These are phyloP conservation scores for Secale cereale DNA, from an alignment of 176 grass and related monocot genomes.

Conservation along the genomic window DNA sequence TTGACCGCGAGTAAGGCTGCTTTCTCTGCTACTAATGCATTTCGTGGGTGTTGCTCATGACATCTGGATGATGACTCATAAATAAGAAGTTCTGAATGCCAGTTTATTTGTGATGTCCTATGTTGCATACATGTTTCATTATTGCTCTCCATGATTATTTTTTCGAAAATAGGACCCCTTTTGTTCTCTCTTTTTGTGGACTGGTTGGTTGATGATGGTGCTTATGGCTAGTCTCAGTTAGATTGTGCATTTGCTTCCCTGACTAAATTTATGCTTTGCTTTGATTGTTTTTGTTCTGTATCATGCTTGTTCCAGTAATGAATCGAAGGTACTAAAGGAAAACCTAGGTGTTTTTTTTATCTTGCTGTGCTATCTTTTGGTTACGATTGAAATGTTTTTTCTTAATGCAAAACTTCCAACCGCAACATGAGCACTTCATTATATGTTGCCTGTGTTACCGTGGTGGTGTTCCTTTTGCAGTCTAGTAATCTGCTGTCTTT, in stretches of 20 bases:
- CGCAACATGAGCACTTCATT: neutral
- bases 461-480: slow-evolving; percentile 1
- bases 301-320: neutral
- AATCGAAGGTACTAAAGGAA: neutral
- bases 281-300: slow-evolving; percentile 12
- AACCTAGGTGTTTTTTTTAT: slow-evolving; percentile 31
- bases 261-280: neutral
- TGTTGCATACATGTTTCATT: neutral
- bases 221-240: slow-evolving; percentile 13
- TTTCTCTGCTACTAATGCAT: slow-evolving; percentile 21
- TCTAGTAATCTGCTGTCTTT: slow-evolving; percentile 27
- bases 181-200: neutral
- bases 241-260: slow-evolving; percentile 7
- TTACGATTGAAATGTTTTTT: slow-evolving; percentile 13
- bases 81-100: neutral
- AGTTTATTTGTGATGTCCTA: slow-evolving; percentile 6
- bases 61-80: slow-evolving; percentile 8
- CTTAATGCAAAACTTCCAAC: slow-evolving; percentile 10
- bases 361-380: slow-evolving; percentile 12
- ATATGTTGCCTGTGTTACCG: slow-evolving; percentile 1
- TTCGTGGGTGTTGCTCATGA: neutral
- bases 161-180: slow-evolving; percentile 21
- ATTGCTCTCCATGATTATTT: slow-evolving; percentile 8
- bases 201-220: neutral
- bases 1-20: slow-evolving; percentile 73